phyloP scores from a whole-genome alignment of 2,329 filamentous ascomycete species.

The Pseudonectria foliicola region DNA sequence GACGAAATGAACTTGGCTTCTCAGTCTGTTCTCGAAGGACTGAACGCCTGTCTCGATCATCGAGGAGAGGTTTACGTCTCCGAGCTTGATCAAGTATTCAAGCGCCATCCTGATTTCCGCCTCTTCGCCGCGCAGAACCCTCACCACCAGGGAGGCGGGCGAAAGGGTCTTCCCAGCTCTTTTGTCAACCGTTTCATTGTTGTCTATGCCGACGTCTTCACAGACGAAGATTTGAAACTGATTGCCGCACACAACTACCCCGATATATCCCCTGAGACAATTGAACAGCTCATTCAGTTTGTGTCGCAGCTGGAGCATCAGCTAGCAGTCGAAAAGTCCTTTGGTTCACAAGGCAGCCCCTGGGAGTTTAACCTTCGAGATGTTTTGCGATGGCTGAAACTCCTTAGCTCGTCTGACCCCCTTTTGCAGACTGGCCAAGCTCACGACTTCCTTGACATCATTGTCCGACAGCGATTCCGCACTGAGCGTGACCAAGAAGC shows the following conservation, averaged over 20 bases:
- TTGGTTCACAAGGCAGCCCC: constrained; percentile 62
- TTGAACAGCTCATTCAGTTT: constrained; percentile 66
- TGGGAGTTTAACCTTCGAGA: constrained; percentile 97
- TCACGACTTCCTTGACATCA: constrained; percentile 70
- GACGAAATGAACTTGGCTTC: constrained; percentile 99
- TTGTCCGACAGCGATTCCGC: constrained; percentile 86
- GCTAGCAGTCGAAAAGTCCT: constrained; percentile 52
- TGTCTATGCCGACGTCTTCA: constrained; percentile 91
- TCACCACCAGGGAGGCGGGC: constrained; percentile 90
- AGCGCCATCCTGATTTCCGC: constrained; percentile 81
- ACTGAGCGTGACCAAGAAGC: constrained; percentile 58
- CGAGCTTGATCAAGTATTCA: constrained; percentile 90
- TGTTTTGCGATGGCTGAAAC: constrained; percentile 76
- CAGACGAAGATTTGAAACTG: constrained; percentile 67
- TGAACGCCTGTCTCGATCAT: constrained; percentile 95
- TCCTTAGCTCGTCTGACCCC: constrained; percentile 46
- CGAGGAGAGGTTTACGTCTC: constrained; percentile 93
- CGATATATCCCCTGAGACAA: constrained; percentile 47
- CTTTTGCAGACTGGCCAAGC: constrained; percentile 54
- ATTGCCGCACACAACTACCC: constrained; percentile 79
- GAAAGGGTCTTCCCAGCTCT: constrained; percentile 88
- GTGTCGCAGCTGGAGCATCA: constrained; percentile 72
- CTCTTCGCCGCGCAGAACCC: constrained; percentile 97
- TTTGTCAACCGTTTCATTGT: constrained; percentile 98
- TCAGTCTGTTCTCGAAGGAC: constrained; percentile 89